Evolutionary conservation across 169 alveolate genomes (phyloP).

Genomic region (Cryptosporidium sp.): DNA sequence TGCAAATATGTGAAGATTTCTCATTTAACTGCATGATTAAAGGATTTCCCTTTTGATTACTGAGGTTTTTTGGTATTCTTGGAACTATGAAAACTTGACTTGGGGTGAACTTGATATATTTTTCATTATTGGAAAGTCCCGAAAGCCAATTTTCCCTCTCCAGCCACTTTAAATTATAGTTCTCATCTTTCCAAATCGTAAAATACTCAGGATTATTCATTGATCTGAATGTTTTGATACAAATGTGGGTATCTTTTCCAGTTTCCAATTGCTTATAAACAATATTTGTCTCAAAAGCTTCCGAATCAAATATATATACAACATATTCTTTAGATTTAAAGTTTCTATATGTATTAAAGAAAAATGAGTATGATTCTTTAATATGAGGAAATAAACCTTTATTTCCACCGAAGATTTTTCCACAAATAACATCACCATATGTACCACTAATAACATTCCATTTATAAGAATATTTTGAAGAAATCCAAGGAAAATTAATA

Average conservation of each 20-base stretch:
- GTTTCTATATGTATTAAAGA: slow-evolving; percentile 1
- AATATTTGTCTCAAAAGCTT: neutral
- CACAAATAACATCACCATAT: slow-evolving; percentile 62
- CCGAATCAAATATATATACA: neutral
- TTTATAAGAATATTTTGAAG: neutral
- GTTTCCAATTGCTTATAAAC: slow-evolving; percentile 7
- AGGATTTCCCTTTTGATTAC: neutral
- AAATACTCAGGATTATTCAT: neutral
- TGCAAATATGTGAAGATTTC: slow-evolving; percentile 3
- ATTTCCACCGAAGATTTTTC: slow-evolving; percentile 26
- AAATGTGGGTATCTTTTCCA: slow-evolving; percentile 1
- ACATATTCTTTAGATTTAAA: slow-evolving; percentile 12
- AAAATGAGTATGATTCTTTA: neutral
- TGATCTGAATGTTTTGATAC: slow-evolving; percentile 44
- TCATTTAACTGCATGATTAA: neutral
- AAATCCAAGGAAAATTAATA: slow-evolving; percentile 52
- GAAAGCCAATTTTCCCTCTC: slow-evolving; percentile 50
- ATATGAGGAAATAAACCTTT: slow-evolving; percentile 4
- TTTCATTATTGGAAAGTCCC: neutral
- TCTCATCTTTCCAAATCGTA: slow-evolving; percentile 48
- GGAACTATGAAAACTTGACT: slow-evolving; percentile 11
- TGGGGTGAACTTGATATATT: slow-evolving; percentile 32
- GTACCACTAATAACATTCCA: slow-evolving; percentile 50
- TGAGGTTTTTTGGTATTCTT: neutral
- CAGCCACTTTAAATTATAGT: slow-evolving; percentile 44